phyloP scores from a whole-genome alignment of 192 early-diverging fungal species.

The Coemansia sp. region DNA sequence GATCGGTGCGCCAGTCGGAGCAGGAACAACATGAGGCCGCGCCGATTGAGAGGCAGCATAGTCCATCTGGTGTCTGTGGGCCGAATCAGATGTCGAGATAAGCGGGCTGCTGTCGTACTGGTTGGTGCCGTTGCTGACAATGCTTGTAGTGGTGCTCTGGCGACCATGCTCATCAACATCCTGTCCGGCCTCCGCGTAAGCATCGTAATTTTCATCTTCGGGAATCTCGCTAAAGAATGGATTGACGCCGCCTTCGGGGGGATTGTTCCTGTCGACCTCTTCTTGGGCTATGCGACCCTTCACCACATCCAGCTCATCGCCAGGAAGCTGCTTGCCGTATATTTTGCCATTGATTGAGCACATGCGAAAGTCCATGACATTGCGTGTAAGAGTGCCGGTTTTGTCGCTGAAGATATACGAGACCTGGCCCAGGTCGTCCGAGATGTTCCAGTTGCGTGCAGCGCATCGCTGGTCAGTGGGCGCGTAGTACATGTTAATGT shows the following conservation, averaged over 20 bases:
- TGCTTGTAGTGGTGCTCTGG: constrained; percentile 35
- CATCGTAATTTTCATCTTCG: constrained; percentile 27
- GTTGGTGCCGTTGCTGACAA: constrained; percentile 34
- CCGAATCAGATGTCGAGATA: constrained; percentile 38
- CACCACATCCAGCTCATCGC: constrained; percentile 67
- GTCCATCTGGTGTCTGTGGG: neutral
- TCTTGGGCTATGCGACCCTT: constrained; percentile 55
- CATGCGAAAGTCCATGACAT: constrained; percentile 95
- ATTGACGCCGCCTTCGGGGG: constrained; percentile 44
- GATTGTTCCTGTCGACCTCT: constrained; percentile 58
- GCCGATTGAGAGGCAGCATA: neutral
- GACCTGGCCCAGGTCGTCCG: constrained; percentile 94
- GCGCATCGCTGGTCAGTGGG: constrained; percentile 39
- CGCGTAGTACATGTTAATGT: constrained; percentile 82
- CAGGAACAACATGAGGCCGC: neutral
- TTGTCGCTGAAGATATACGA: constrained; percentile 98
- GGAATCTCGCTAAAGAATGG: constrained; percentile 46
- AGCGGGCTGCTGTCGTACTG: constrained; percentile 53
- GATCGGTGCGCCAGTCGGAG: constrained; percentile 19
- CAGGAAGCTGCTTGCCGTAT: constrained; percentile 78
- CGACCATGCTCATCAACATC: constrained; percentile 13
- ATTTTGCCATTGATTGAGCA: constrained; percentile 83
- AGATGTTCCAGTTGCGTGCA: constrained; percentile 79
- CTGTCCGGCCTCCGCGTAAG: constrained; percentile 5
- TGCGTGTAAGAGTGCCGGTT: constrained; percentile 93